Evolutionary conservation across 495 filamentous ascomycete species (phyloP), one percentile per base, ranked within the genome.

Genomic region (Cairneyella variabilis): DNA sequence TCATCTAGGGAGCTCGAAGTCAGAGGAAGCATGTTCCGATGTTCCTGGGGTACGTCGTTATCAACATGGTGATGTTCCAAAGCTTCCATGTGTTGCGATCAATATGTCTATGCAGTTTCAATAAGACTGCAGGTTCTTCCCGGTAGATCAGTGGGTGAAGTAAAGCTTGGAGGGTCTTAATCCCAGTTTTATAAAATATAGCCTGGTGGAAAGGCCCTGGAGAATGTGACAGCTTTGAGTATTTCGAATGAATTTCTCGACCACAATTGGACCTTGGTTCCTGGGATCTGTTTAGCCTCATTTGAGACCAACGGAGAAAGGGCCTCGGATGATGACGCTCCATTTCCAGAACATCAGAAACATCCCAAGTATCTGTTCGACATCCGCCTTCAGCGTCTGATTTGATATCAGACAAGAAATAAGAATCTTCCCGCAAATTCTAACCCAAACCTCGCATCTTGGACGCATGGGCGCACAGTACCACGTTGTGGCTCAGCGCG

Each of bases 361-460:
- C 20, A 45, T 45, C 41, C 23, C 41, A 22, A 45, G 40, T 45
- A 9, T 45, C 41, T 16, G 23, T 45, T 45, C 16, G 41, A 45
- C 41, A 45, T 14, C n/a, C n/a, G n/a, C n/a, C n/a, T n/a, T n/a
- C n/a, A n/a, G n/a, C n/a, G n/a, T n/a, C n/a, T n/a, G n/a, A n/a
- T n/a, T n/a, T n/a, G n/a, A n/a, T n/a, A n/a, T n/a, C n/a, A n/a
- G n/a, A n/a, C n/a, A n/a, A n/a, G n/a, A n/a, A n/a, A n/a, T n/a
- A n/a, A n/a, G n/a, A n/a, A n/a, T n/a, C n/a, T n/a, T n/a, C n/a
- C n/a, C n/a, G n/a, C n/a, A n/a, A n/a, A n/a, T n/a, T n/a, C n/a
- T n/a, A n/a, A n/a, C n/a, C n/a, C n/a, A n/a, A n/a, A n/a, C n/a
- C n/a, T n/a, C n/a, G n/a, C n/a, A n/a, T n/a, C n/a, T n/a, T n/a